Evolutionary conservation across 225 moss, liverwort and hornwort species (phyloP), one percentile per base, ranked within the genome.

Genomic region (Polytrichum commune): DNA sequence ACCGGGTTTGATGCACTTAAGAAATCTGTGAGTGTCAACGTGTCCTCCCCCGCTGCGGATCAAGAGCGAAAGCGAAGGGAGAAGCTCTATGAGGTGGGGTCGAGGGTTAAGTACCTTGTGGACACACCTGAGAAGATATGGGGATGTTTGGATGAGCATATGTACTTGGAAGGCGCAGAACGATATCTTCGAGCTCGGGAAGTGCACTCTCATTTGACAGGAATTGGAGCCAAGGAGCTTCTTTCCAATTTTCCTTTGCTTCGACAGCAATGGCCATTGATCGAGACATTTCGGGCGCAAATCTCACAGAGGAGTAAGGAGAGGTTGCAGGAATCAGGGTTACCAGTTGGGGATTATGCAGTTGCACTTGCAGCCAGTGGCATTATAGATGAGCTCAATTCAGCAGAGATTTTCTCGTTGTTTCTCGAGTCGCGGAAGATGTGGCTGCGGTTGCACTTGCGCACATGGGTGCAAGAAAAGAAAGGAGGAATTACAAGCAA

Each of bases 101-200:
- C 90, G 33, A 79, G 97, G 67, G 93, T 97, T 19, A 97, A 94
- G 84, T 97, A 93, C 62, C 63, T 97, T 28, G 97, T 94, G 29
- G 97, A 97, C 62, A 97, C 97, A 60, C 94, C 97, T 19, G 97
- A 97, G 68, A 97, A 94, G 82, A 97, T 97, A 75, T 97, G 97
- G 97, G 97, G 94, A 18, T 97, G 97, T 61, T 81, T 97, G 67
- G 97, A 97, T 61, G 93, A 97, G 76, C 97, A 97, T 29, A 94
- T 97, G 94, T 91, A 97, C 62, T 71, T 97, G 71, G 92, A 97
- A 75, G 93, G 88, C 1, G 86, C 94, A 19, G 93, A 97, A 83
- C 79, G 97, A 56, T 94, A 94, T 78, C 73, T 93, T 64, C 83
- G 97, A 75, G 97, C 94, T 0, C 86, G 79, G 75, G 97, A 91